Evolutionary conservation across 129 eudicot species (phyloP).

Genomic region (Dittrichia graveolens): DNA sequence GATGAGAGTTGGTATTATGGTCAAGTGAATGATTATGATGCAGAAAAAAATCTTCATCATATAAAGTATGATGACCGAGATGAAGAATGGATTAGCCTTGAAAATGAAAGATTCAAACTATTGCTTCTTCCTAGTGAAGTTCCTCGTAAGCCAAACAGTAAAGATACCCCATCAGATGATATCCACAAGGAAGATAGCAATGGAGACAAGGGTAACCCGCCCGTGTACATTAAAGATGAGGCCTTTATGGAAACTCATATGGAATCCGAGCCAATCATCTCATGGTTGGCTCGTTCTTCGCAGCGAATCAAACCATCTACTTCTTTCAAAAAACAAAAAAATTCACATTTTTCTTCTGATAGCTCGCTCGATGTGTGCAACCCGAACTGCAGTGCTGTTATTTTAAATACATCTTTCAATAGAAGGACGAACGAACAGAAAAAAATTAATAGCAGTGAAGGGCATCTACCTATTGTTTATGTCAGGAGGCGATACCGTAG

Average conservation of each 20-base stretch:
- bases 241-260: slow-evolving; percentile 27
- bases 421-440: slow-evolving; percentile 27
- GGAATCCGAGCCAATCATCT: slow-evolving; percentile 87
- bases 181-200: slow-evolving; percentile 21
- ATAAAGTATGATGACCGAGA: slow-evolving; percentile 90
- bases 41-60: slow-evolving; percentile 73
- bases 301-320: slow-evolving; percentile 57
- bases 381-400: slow-evolving; percentile 33
- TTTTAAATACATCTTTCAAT: slow-evolving; percentile 31
- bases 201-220: slow-evolving; percentile 27
- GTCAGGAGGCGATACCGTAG: slow-evolving; percentile 62
- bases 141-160: slow-evolving; percentile 43
- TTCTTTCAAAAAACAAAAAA: slow-evolving; percentile 52
- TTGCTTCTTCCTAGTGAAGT: slow-evolving; percentile 85
- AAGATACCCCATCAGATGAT: slow-evolving; percentile 24
- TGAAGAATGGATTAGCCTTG: slow-evolving; percentile 91
- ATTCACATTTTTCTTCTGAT: slow-evolving; percentile 29
- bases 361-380: slow-evolving; percentile 35
- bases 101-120: slow-evolving; percentile 77
- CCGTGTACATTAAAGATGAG: slow-evolving; percentile 32
- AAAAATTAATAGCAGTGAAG: slow-evolving; percentile 36
- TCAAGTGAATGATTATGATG: slow-evolving; percentile 67
- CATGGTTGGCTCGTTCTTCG: slow-evolving; percentile 77
- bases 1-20: slow-evolving; percentile 97
- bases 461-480: slow-evolving; percentile 61